Evolutionary conservation across 2,329 filamentous ascomycete genomes (phyloP), one percentile per base, ranked within the genome.

Genomic region (Alternaria sp.): DNA sequence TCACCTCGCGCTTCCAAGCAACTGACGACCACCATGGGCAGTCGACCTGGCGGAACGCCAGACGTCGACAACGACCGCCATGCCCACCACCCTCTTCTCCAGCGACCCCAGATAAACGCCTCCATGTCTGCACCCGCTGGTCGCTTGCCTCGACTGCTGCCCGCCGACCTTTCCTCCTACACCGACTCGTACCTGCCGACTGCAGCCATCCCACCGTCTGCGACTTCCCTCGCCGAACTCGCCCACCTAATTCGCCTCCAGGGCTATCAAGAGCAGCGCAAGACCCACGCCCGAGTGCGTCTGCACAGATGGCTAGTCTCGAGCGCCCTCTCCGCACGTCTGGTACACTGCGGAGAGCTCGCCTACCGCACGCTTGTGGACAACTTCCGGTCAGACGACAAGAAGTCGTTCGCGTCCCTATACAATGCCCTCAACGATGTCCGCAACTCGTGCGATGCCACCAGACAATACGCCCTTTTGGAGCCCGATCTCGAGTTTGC

Each of bases 371-470:
- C 89, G 67, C 81, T 95, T 68, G 89, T 91, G 67, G 90, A 94
- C 67, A 87, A 86, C 77, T 93, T 94, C 77, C 87, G 90, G 60
- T 86, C 85, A 50, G 91, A 93, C 73, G 90, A 95, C 78, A 92
- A 92, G 80, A 89, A 89, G 71, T 85, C 83, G 60, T 95, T 95
- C 81, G 86, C 88, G 36, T 85, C 83, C 62, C 79, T 95, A 41
- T 92, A 91, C 77, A 89, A 89, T 81, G 90, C 90, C 56, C 85
- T 94, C 58, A 88, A 92, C 77, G 88, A 93, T 80, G 89, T 93
- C 62, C 86, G 90, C 72, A 88, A 87, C 76, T 92, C 90, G 72
- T 91, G 89, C 79, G 88, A 92, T 68, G 88, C 89, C 66, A 87
- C 88, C 40, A 84, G 88, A 58, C 86, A 87, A 60, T 91, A 88